Evolutionary conservation across 2,329 filamentous ascomycete species (phyloP).

Genomic region (Chalara sp.): DNA sequence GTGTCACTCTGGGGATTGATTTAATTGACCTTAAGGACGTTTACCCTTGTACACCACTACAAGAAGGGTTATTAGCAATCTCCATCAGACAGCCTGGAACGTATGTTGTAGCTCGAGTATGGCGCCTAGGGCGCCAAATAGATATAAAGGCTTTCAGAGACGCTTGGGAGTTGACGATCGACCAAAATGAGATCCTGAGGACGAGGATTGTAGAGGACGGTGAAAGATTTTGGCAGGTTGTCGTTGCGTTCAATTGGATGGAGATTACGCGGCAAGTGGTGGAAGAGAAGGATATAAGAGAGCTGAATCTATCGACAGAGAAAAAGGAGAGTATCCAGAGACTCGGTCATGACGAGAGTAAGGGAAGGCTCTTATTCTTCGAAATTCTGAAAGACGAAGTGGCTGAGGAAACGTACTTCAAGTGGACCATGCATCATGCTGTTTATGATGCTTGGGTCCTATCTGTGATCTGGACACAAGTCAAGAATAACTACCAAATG

Average conservation of each 20-base stretch:
- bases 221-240: not conserved
- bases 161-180: not conserved
- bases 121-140: not conserved
- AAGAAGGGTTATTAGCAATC: not conserved
- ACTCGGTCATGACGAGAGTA: not conserved
- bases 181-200: not conserved
- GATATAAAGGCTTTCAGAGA: not conserved
- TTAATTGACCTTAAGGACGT: not conserved
- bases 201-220: not conserved
- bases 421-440: constrained; percentile 1
- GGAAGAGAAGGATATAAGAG: no score
- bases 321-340: no score
- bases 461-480: no score
- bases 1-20: no score
- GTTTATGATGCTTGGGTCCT: no score
- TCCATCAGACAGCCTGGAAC: not conserved
- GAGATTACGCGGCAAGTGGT: not conserved
- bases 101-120: not conserved
- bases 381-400: not conserved
- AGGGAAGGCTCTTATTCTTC: not conserved
- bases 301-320: no score
- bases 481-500: no score
- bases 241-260: not conserved
- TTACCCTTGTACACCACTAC: not conserved
- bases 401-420: not conserved